phyloP scores from a whole-genome alignment of 2,329 filamentous ascomycete genomes.

The Colletotrichum australisinense region DNA sequence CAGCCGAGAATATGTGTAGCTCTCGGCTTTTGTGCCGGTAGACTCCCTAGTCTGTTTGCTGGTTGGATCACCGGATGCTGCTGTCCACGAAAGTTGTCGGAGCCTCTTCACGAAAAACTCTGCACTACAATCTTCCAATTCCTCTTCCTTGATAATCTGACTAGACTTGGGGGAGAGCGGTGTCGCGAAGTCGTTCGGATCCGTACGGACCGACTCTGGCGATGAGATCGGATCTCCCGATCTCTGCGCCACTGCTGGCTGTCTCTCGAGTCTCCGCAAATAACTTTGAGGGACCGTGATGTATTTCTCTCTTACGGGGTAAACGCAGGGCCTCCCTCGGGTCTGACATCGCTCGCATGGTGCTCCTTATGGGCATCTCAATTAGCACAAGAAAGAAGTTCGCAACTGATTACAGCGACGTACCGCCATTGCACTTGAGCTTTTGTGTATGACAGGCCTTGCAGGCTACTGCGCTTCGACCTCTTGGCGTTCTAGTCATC shows the following conservation, averaged over 20 bases:
- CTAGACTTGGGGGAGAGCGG: neutral
- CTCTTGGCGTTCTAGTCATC: conserved; percentile 15
- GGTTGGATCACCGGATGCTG: neutral
- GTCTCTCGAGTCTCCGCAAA: conserved; percentile 29
- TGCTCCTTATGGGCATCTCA: neutral
- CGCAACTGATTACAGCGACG: neutral
- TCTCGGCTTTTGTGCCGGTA: neutral
- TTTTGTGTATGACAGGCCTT: conserved; percentile 35
- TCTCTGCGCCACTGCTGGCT: neutral
- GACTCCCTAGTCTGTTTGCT: neutral
- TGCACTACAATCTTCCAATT: conserved; percentile 33
- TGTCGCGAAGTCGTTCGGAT: neutral
- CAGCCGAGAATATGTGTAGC: conserved; percentile 36
- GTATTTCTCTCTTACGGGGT: conserved; percentile 32
- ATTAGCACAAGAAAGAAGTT: neutral
- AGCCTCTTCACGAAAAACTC: conserved; percentile 36
- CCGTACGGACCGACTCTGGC: neutral
- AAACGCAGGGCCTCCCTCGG: conserved; percentile 21
- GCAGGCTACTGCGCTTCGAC: conserved; percentile 36
- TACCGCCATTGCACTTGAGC: conserved; percentile 37
- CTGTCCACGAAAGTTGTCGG: conserved; percentile 20
- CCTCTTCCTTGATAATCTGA: neutral
- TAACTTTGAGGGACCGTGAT: conserved; percentile 35
- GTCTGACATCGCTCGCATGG: conserved; percentile 14
- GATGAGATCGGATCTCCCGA: neutral